Percentiles rank a stretch among this genome's conserved stretches.
Evolutionary conservation across 2,329 filamentous ascomycete species (phyloP).

Genomic region (Rhytidhysteron rufulum): DNA sequence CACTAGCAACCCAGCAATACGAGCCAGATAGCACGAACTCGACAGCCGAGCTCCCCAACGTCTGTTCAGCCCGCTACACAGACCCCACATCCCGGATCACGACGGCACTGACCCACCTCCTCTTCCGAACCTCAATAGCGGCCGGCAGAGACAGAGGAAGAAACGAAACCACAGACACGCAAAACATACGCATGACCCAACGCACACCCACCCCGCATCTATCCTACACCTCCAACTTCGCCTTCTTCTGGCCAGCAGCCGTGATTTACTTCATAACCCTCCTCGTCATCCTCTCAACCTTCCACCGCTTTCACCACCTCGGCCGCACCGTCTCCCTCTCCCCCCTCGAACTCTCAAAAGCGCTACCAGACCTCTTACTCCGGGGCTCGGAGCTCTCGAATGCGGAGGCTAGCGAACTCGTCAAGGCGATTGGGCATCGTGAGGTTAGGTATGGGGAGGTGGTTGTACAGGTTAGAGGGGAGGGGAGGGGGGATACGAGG

Average conservation of each 20-base stretch:
- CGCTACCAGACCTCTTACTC: neutral
- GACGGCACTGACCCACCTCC: neutral
- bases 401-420: neutral
- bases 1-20: too few species aligned
- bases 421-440: neutral
- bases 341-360: neutral
- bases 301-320: neutral
- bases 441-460: neutral
- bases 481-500: too few species aligned
- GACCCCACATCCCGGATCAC: neutral
- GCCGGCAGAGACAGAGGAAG: neutral
- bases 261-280: neutral
- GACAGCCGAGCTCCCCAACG: neutral
- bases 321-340: neutral
- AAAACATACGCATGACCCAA: neutral
- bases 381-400: neutral
- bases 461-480: neutral
- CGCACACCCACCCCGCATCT: neutral
- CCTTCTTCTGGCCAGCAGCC: neutral
- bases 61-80: neutral
- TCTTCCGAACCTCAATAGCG: neutral
- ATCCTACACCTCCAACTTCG: neutral
- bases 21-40: too few species aligned
- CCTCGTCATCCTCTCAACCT: neutral
- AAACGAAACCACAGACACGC: neutral